Percentiles rank a stretch among this genome's conserved stretches.
Conservation (phyloP, 768 basidiomycete species). For the Psilocybe tampanensis region DNA sequence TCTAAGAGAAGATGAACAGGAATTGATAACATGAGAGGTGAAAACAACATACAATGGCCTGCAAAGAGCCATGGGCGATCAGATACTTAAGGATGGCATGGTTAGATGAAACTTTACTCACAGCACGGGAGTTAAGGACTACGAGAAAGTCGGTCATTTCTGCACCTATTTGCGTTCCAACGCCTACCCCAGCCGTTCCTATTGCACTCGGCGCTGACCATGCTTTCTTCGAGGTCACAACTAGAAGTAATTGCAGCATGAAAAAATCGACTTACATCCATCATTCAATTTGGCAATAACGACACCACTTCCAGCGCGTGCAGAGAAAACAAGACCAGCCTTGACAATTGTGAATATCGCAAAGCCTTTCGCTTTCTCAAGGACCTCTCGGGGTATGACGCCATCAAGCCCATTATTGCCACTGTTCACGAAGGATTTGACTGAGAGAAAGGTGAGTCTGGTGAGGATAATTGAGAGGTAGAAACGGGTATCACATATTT, state of each 20-base stretch:
- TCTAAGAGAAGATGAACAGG: constrained; percentile 34
- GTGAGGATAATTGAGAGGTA: constrained; percentile 5
- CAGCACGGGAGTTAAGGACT: constrained; percentile 82
- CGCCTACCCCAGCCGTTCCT: constrained; percentile 86
- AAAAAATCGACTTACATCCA: constrained; percentile 61
- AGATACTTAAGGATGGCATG: not conserved
- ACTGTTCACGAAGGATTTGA: constrained; percentile 82
- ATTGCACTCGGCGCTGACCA: constrained; percentile 98
- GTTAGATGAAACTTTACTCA: constrained; percentile 34
- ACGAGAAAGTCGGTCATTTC: constrained; percentile 92
- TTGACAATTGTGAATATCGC: constrained; percentile 92
- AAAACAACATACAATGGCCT: constrained; percentile 65
- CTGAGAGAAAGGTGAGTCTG: constrained; percentile 37
- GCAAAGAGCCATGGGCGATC: not conserved
- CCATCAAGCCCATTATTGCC: constrained; percentile 86
- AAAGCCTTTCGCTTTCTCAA: constrained; percentile 67
- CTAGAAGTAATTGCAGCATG: constrained; percentile 1
- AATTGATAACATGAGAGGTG: not conserved
- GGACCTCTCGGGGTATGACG: constrained; percentile 51
- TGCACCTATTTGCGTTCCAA: constrained; percentile 82
- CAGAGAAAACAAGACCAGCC: constrained; percentile 73
- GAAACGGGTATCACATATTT: constrained; percentile 68
- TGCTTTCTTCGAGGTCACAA: constrained; percentile 39
- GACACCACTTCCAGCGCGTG: constrained; percentile 82
- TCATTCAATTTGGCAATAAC: constrained; percentile 85